Base-by-base conservation (phyloP, 2,329 filamentous ascomycete species). In the Rhytidhysteron rufulum region DNA sequence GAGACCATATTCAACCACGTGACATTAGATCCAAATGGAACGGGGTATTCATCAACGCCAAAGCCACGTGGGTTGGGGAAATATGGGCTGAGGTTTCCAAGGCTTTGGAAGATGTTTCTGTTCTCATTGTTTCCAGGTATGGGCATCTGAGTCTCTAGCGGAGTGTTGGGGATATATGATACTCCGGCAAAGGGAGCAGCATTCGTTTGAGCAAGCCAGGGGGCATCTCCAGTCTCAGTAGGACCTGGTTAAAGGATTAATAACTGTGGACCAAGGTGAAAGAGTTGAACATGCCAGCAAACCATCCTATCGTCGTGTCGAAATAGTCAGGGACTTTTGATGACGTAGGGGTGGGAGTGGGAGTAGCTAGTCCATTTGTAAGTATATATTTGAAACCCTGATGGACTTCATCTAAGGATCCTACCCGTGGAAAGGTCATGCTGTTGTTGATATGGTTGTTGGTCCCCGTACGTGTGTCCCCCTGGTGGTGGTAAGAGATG, bases 181-280 rank as follows among this genome's bases (percentile, higher is more conserved):
- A 79, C 73, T 11, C 66, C 61, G 15, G 67, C 60, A 47, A 85
- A 84, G 16, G 82, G 75, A 29, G 85, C 80, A 1, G 77, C 75
- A 48, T 84, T 81, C 5, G 80, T 86, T 65, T 87, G 78, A 1
- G 84, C 85, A 42, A 89, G 68, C 58, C 87, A 88, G 1, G 85
- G 79, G 19, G 83, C 72, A 41, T 66, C 69, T 11, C 85, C 86
- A 1, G 85, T 89, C n/a, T 80, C 73, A 4, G 82, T 87, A 27
- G 83, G 83, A 2, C 83, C 83, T 62, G 9, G 27, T 3, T 19
- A 19, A 37, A 16, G 18, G 30, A 11, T 35, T 15, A 19, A 35
- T 11, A 9, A 19, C 5, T 15, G 10, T 30, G n/a, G 9, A 19
- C n/a, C 4, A 4, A 9, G 24, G 13, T 11, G 16, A 29, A 8